Conservation (phyloP, 2,329 filamentous ascomycete species). For the Clonostachys chloroleuca region DNA sequence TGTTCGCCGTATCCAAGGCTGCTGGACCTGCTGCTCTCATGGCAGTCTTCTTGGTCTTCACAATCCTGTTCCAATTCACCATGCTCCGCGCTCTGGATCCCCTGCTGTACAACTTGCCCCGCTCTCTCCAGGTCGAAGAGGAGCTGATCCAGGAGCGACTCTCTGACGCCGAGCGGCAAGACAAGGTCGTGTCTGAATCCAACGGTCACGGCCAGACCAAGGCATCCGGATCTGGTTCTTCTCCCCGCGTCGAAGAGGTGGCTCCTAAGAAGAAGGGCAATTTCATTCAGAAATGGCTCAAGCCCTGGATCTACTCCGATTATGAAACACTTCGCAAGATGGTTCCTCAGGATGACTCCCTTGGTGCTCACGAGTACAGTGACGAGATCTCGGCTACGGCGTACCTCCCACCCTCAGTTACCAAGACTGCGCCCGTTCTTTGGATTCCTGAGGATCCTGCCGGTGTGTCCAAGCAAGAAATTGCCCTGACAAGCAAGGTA, state of each 20-base stretch:
- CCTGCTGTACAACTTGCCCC: constrained; percentile 67
- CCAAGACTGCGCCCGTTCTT: constrained; percentile 54
- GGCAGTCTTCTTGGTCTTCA: constrained; percentile 71
- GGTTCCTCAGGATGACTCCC: constrained; percentile 53
- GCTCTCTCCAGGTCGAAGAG: constrained; percentile 44
- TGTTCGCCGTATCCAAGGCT: constrained; percentile 68
- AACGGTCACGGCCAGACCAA: constrained; percentile 16
- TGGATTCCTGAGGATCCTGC: constrained; percentile 73
- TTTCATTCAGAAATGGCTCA: constrained; percentile 57
- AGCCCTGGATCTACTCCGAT: constrained; percentile 72
- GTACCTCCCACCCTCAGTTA: constrained; percentile 69
- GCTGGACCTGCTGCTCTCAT: constrained; percentile 71
- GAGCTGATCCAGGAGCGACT: constrained; percentile 24
- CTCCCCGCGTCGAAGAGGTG: constrained; percentile 8
- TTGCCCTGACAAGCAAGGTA: constrained; percentile 60
- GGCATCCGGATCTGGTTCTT: constrained; percentile 9
- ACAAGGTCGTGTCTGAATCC: constrained; percentile 10
- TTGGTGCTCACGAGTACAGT: constrained; percentile 51
- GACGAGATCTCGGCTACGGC: constrained; percentile 60
- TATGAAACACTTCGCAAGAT: constrained; percentile 68
- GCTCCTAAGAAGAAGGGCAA: constrained; percentile 38
- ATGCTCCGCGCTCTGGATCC: constrained; percentile 67
- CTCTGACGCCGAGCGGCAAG: constrained; percentile 4
- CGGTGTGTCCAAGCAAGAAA: constrained; percentile 68
- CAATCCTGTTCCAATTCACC: constrained; percentile 70